These are phyloP conservation scores for Juglanconis oblonga DNA, from an alignment of 2,329 filamentous ascomycete species.

Conservation along the genomic window DNA sequence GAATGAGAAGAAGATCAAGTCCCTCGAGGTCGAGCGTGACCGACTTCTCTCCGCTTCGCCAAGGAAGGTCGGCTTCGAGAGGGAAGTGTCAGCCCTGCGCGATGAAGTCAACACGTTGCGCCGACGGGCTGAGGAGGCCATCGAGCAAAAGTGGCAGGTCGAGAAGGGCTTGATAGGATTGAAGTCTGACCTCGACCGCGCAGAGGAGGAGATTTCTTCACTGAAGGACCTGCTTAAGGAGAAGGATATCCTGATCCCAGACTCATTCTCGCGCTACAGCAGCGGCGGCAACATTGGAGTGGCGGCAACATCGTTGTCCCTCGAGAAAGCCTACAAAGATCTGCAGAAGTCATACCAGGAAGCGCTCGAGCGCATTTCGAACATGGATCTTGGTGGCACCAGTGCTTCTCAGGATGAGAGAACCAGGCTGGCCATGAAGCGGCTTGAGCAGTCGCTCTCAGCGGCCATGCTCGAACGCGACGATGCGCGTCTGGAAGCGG, in stretches of 20 bases:
- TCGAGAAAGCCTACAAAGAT: slow-evolving; percentile 72
- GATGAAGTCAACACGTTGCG: slow-evolving; percentile 83
- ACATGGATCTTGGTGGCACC: slow-evolving; percentile 51
- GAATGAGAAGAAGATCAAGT: slow-evolving; percentile 74
- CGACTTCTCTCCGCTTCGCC: slow-evolving; percentile 67
- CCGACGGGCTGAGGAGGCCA: slow-evolving; percentile 84
- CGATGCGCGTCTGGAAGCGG: slow-evolving; percentile 63
- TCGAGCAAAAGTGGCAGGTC: slow-evolving; percentile 94
- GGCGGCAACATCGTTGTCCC: slow-evolving; percentile 64
- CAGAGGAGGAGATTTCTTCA: slow-evolving; percentile 87
- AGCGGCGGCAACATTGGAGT: slow-evolving; percentile 36
- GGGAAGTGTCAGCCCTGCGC: slow-evolving; percentile 75
- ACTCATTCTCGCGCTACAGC: slow-evolving; percentile 46
- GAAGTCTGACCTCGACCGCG: slow-evolving; percentile 95
- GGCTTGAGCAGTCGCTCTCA: slow-evolving; percentile 66
- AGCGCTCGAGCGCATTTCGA: slow-evolving; percentile 64
- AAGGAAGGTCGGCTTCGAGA: slow-evolving; percentile 75
- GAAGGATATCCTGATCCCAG: slow-evolving; percentile 75
- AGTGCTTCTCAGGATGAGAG: slow-evolving; percentile 47
- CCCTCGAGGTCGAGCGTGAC: slow-evolving; percentile 76
- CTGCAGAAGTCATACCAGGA: slow-evolving; percentile 69
- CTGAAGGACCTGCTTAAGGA: slow-evolving; percentile 75
- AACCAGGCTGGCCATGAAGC: slow-evolving; percentile 59
- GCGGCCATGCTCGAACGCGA: slow-evolving; percentile 71
- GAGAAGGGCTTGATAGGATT: slow-evolving; percentile 85